A percentile compares a stretch with the other conserved stretches of the same genome.
Conservation (phyloP, 768 basidiomycete species). For the Cystobasidium tubakii region DNA sequence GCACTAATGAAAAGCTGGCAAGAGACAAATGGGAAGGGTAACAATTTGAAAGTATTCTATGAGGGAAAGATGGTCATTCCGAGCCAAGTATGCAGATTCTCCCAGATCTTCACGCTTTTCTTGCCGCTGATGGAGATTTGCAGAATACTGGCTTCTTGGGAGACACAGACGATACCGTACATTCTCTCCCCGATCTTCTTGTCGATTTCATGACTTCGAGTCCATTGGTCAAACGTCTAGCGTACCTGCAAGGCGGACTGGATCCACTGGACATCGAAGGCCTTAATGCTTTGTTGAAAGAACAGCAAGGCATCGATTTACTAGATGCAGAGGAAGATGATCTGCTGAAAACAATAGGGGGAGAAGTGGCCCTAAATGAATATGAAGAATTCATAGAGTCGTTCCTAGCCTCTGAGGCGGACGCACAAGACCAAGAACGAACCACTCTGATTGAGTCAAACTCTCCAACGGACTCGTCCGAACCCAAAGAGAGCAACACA, state of each 20-base stretch:
- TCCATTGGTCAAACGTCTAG: constrained; percentile 58
- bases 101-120: not conserved
- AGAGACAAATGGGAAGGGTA: constrained; percentile 60
- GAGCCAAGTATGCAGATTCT: constrained; percentile 54
- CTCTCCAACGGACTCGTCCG: not conserved
- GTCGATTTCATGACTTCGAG: constrained; percentile 54
- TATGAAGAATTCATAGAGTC: constrained; percentile 62
- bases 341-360: constrained; percentile 32
- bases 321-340: constrained; percentile 36
- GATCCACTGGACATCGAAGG: constrained; percentile 83
- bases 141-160: constrained; percentile 14
- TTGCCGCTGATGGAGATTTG: not conserved
- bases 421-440: not conserved
- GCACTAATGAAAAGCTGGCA: constrained; percentile 70
- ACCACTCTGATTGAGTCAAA: not conserved
- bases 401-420: constrained; percentile 50
- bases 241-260: constrained; percentile 64
- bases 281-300: constrained; percentile 51
- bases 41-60: constrained; percentile 77
- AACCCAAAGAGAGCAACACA: not conserved
- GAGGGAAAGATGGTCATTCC: constrained; percentile 61
- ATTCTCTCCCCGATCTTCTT: constrained; percentile 47
- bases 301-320: not conserved
- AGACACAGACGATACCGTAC: not conserved
- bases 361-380: constrained; percentile 60